Evolutionary conservation across 495 filamentous ascomycete species (phyloP).

Genomic region (Neurospora hispaniola): DNA sequence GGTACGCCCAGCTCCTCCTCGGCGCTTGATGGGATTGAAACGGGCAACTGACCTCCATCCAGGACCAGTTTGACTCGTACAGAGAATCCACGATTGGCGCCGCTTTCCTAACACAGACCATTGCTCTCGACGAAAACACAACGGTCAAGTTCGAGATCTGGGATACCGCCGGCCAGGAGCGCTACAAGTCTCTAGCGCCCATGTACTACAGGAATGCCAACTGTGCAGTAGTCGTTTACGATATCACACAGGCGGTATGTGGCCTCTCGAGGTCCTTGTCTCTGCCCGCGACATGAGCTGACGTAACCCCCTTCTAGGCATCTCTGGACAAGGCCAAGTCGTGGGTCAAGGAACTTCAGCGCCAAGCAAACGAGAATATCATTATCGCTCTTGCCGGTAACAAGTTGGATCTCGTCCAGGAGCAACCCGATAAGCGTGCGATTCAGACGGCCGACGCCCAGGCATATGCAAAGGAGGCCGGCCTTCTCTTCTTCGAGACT

Average conservation of each 20-base stretch:
- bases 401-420: slow-evolving; percentile 88
- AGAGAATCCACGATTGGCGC: slow-evolving; percentile 98
- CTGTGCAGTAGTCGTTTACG: slow-evolving; percentile 97
- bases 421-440: slow-evolving; percentile 85
- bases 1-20: slow-evolving; percentile 38
- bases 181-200: slow-evolving; percentile 95
- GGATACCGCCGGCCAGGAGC: slow-evolving; percentile 97
- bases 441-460: slow-evolving; percentile 83
- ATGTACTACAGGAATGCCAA: slow-evolving; percentile 99
- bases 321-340: slow-evolving; percentile 97
- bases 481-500: slow-evolving; percentile 93
- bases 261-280: background rate
- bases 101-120: slow-evolving; percentile 97
- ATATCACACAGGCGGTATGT: slow-evolving; percentile 95
- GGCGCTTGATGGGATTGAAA: background rate
- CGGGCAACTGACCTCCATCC: slow-evolving; percentile 9
- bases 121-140: slow-evolving; percentile 90
- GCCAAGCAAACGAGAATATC: slow-evolving; percentile 98
- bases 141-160: slow-evolving; percentile 99
- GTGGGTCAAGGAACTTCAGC: slow-evolving; percentile 98
- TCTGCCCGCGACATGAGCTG: slow-evolving; percentile 1
- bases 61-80: slow-evolving; percentile 99
- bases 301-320: slow-evolving; percentile 41
- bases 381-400: slow-evolving; percentile 97
- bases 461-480: slow-evolving; percentile 86